Conservation (phyloP, 1,284 basidiomycete species). For the Veloboletus limbatus region DNA sequence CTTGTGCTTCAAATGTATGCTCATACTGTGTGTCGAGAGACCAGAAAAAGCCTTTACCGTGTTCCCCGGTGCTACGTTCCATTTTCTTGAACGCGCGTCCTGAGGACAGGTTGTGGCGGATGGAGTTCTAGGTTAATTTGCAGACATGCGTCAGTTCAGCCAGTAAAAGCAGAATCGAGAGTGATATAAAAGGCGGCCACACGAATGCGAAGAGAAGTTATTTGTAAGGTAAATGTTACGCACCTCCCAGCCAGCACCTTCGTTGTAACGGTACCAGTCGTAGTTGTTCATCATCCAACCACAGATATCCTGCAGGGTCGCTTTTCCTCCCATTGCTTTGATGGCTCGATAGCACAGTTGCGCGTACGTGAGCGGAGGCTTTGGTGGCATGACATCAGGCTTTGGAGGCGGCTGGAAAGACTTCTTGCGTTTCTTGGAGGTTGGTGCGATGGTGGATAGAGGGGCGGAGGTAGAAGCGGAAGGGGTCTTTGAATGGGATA, state of each 20-base stretch:
- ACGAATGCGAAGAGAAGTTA: no score
- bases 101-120: constrained; percentile 88
- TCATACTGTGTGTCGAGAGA: constrained; percentile 74
- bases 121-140: constrained; percentile 65
- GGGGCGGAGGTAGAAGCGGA: constrained; percentile 12
- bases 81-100: constrained; percentile 86
- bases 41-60: constrained; percentile 90
- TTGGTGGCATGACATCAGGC: constrained; percentile 75
- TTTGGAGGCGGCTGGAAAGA: constrained; percentile 47
- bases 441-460: constrained; percentile 17
- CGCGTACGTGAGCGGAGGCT: constrained; percentile 74
- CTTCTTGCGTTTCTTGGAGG: constrained; percentile 72
- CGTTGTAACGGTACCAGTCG: constrained; percentile 85
- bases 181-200: not conserved
- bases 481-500: constrained; percentile 50
- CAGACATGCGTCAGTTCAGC: constrained; percentile 17
- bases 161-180: constrained; percentile 5
- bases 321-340: constrained; percentile 76
- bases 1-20: constrained; percentile 65
- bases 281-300: constrained; percentile 86
- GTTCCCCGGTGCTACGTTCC: constrained; percentile 78
- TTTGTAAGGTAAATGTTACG: constrained; percentile 29
- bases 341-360: constrained; percentile 79
- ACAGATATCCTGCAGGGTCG: constrained; percentile 89
- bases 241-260: constrained; percentile 85